These are phyloP conservation scores for Candida neerlandica DNA, from an alignment of 1,139 yeast species.

Conservation along the genomic window DNA sequence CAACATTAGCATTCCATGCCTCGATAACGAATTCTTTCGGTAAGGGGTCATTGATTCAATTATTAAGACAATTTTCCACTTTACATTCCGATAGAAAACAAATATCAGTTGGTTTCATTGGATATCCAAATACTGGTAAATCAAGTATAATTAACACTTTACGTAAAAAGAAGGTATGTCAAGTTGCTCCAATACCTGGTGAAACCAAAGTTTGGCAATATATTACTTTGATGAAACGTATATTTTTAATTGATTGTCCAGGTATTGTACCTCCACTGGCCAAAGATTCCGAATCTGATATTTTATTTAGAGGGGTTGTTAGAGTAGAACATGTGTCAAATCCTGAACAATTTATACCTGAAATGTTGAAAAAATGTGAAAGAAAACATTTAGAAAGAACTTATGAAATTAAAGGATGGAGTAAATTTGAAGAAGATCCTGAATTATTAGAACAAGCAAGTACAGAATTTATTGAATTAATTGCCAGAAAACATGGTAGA, in stretches of 20 bases:
- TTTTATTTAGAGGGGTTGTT: constrained; percentile 93
- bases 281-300: constrained; percentile 91
- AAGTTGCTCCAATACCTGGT: constrained; percentile 98
- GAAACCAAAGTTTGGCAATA: constrained; percentile 99
- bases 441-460: constrained; percentile 53
- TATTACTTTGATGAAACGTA: constrained; percentile 93
- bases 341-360: constrained; percentile 96
- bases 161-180: constrained; percentile 93
- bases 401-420: constrained; percentile 93
- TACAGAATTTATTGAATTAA: constrained; percentile 80
- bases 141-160: constrained; percentile 93
- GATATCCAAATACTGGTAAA: constrained; percentile 97
- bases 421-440: constrained; percentile 46
- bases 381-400: constrained; percentile 92
- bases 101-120: constrained; percentile 95
- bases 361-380: constrained; percentile 81
- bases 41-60: constrained; percentile 92
- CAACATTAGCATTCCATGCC: constrained; percentile 97
- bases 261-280: constrained; percentile 97
- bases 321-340: constrained; percentile 94
- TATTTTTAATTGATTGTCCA: constrained; percentile 95
- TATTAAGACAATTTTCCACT: constrained; percentile 88
- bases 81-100: constrained; percentile 93
- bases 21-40: constrained; percentile 97
- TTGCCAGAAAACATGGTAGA: constrained; percentile 93